These are phyloP conservation scores for Musa balbisiana DNA, from an alignment of 202 grass and related monocot species.

Conservation along the genomic window DNA sequence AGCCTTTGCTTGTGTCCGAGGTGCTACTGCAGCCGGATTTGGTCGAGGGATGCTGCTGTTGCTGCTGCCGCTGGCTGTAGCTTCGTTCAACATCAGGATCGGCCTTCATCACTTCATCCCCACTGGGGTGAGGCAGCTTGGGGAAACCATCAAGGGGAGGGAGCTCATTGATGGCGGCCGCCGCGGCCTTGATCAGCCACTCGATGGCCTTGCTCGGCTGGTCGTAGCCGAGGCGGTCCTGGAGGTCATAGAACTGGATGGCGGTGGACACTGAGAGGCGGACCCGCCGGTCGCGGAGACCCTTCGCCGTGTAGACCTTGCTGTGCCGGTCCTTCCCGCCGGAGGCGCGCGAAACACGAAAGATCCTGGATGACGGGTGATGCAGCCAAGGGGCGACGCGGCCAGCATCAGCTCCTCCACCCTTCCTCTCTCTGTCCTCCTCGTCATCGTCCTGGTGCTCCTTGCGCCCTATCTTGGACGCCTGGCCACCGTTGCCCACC, in stretches of 20 bases:
- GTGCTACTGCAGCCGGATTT: slow-evolving; percentile 41
- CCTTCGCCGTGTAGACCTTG: slow-evolving; percentile 99
- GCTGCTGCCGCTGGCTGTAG: slow-evolving; percentile 18
- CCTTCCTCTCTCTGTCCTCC: slow-evolving; percentile 16
- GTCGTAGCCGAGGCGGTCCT: slow-evolving; percentile 83
- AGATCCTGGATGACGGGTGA: slow-evolving; percentile 77
- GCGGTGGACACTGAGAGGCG: slow-evolving; percentile 77
- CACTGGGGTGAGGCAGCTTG: neutral
- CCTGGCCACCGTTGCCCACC: slow-evolving; percentile 8
- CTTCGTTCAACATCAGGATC: slow-evolving; percentile 18
- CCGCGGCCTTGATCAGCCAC: slow-evolving; percentile 86
- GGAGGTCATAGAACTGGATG: slow-evolving; percentile 99
- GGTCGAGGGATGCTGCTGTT: slow-evolving; percentile 22
- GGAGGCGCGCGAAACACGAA: slow-evolving; percentile 56
- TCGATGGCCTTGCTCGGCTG: slow-evolving; percentile 98
- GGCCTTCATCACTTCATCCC: neutral
- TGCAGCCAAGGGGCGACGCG: slow-evolving; percentile 34
- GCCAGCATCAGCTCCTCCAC: neutral
- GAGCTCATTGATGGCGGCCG: slow-evolving; percentile 73
- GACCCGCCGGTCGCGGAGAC: slow-evolving; percentile 90
- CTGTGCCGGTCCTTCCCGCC: slow-evolving; percentile 93
- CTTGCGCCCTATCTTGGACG: slow-evolving; percentile 18
- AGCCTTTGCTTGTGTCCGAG: slow-evolving; percentile 59
- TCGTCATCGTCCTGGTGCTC: slow-evolving; percentile 20
- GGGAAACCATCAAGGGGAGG: slow-evolving; percentile 42